phyloP scores from a whole-genome alignment of 352 stramenopile genomes.

The Pythium rhizo-oryzae region DNA sequence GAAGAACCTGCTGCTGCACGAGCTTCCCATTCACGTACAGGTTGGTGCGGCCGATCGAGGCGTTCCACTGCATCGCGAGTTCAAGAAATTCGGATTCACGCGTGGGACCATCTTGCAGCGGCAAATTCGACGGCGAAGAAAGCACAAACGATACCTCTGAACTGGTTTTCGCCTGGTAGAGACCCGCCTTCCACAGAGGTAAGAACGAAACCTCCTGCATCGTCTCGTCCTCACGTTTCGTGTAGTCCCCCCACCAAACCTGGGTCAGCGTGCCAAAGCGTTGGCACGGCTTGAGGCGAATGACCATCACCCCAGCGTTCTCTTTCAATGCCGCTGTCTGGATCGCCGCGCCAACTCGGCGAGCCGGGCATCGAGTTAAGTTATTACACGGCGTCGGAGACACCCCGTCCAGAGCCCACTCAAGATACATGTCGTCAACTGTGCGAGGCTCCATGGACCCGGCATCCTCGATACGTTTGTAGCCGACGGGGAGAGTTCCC shows the following conservation, averaged over 20 bases:
- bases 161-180: constrained; percentile 59
- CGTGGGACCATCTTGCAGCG: neutral
- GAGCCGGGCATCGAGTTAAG: constrained; percentile 38
- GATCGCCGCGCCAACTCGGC: constrained; percentile 58
- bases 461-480: constrained; percentile 12
- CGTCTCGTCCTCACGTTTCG: constrained; percentile 28
- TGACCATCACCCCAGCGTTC: constrained; percentile 53
- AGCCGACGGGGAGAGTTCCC: constrained; percentile 39
- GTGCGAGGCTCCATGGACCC: constrained; percentile 35
- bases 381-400: constrained; percentile 48
- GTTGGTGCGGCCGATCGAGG: constrained; percentile 53
- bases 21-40: constrained; percentile 64
- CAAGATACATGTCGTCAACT: constrained; percentile 40
- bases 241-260: constrained; percentile 60
- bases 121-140: constrained; percentile 22
- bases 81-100: constrained; percentile 36
- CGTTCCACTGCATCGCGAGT: constrained; percentile 68
- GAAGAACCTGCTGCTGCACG: constrained; percentile 35
- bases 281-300: constrained; percentile 53
- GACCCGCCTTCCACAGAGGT: constrained; percentile 57
- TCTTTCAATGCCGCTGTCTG: constrained; percentile 36
- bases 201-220: constrained; percentile 47
- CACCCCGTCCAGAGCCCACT: constrained; percentile 58
- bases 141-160: constrained; percentile 34
- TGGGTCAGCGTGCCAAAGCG: constrained; percentile 63